Evolutionary conservation across 495 filamentous ascomycete species (phyloP).

Genomic region (Penicillium parvum): DNA sequence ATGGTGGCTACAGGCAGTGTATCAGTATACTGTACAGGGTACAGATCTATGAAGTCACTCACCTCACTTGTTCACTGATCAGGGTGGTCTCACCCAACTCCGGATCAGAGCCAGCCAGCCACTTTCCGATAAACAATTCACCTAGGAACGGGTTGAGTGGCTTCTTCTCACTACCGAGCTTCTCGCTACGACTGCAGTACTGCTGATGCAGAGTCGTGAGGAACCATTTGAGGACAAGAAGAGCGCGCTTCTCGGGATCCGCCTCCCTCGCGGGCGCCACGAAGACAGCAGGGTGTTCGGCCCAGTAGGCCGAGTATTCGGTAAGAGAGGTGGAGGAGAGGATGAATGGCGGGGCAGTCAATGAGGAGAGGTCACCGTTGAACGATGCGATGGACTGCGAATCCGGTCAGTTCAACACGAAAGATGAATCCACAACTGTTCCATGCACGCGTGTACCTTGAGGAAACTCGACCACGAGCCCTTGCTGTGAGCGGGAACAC

Average conservation of each 20-base stretch:
- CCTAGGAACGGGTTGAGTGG: conserved; percentile 89
- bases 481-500: conserved; percentile 38
- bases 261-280: conserved; percentile 77
- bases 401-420: conserved; percentile 7
- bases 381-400: conserved; percentile 87
- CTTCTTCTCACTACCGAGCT: conserved; percentile 94
- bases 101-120: conserved; percentile 60
- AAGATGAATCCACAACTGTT: neutral
- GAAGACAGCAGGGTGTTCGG: conserved; percentile 85
- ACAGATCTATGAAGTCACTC: conserved; percentile 5
- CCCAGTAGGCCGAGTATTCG: conserved; percentile 97
- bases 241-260: conserved; percentile 76
- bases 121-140: conserved; percentile 85
- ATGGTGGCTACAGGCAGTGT: conserved; percentile 64
- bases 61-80: conserved; percentile 81
- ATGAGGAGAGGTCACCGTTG: conserved; percentile 88
- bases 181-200: conserved; percentile 86
- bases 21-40: no score
- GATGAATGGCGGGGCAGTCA: conserved; percentile 96
- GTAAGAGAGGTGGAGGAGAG: conserved; percentile 85
- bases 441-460: conserved; percentile 33
- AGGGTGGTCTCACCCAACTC: conserved; percentile 63
- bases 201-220: conserved; percentile 92
- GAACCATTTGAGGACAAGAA: conserved; percentile 96
- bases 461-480: conserved; percentile 54